These are phyloP conservation scores for Triticum dicoccoides DNA, from an alignment of 176 grass and related monocot species.

Conservation along the genomic window DNA sequence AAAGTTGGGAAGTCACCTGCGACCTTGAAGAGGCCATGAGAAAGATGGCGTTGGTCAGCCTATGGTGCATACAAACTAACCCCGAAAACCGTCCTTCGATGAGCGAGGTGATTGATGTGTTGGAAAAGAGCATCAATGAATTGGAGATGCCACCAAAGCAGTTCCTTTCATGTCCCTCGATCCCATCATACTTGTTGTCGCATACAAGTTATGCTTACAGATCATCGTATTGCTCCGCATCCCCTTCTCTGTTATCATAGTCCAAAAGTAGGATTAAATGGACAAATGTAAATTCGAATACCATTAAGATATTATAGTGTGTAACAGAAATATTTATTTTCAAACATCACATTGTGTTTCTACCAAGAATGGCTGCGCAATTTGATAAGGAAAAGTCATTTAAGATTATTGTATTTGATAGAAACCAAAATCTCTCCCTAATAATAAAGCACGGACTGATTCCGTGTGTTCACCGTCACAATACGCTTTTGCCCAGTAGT, in stretches of 20 bases:
- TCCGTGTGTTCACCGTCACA: too few species aligned
- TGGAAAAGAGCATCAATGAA: conserved; percentile 35
- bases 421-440: too few species aligned
- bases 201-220: background rate
- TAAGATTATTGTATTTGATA: too few species aligned
- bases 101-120: conserved; percentile 47
- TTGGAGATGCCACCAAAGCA: conserved; percentile 45
- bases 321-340: background rate
- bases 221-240: background rate
- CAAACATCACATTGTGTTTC: background rate
- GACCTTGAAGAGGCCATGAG: conserved; percentile 32
- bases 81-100: conserved; percentile 46
- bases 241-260: background rate
- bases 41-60: conserved; percentile 43
- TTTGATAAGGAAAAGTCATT: too few species aligned
- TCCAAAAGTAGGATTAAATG: background rate
- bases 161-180: background rate
- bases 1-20: conserved; percentile 15
- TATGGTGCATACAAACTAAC: conserved; percentile 45
- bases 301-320: background rate
- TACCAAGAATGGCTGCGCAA: too few species aligned
- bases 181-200: background rate
- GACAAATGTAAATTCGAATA: background rate
- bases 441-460: too few species aligned
- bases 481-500: too few species aligned